Evolutionary conservation across 1,284 basidiomycete genomes (phyloP).

Genomic region (Mycena citricolor): DNA sequence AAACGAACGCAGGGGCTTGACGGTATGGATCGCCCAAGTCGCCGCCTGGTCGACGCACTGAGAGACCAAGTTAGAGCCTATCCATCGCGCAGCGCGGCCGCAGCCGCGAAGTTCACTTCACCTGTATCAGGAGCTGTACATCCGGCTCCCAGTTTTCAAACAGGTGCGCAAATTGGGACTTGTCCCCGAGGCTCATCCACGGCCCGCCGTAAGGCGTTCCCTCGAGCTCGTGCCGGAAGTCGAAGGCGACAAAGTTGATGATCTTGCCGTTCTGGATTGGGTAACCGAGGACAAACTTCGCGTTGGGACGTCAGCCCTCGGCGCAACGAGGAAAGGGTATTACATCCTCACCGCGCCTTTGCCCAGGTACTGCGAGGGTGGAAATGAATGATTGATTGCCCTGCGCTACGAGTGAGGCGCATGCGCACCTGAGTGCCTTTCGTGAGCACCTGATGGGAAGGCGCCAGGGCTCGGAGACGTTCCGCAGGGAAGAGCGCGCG

Average conservation of each 20-base stretch:
- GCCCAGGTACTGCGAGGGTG: constrained; percentile 38
- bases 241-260: constrained; percentile 51
- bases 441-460: constrained; percentile 33
- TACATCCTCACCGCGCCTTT: constrained; percentile 39
- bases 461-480: constrained; percentile 27
- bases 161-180: constrained; percentile 34
- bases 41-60: constrained; percentile 44
- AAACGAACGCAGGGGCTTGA: constrained; percentile 38
- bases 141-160: constrained; percentile 50
- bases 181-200: constrained; percentile 40
- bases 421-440: constrained; percentile 36
- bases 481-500: constrained; percentile 35
- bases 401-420: constrained; percentile 10
- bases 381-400: constrained; percentile 1
- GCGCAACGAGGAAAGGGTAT: constrained; percentile 7
- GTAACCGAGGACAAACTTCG: constrained; percentile 50
- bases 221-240: constrained; percentile 39
- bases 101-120: too few relatives aligned
- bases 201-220: constrained; percentile 41
- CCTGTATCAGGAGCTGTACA: constrained; percentile 45
- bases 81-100: too few relatives aligned
- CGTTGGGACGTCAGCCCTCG: constrained; percentile 2
- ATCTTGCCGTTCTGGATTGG: constrained; percentile 45
- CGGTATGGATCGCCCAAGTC: constrained; percentile 45
- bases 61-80: constrained; percentile 2